Evolutionary conservation across 2,329 filamentous ascomycete species (phyloP).

Genomic region (Fusarium xyrophilum): DNA sequence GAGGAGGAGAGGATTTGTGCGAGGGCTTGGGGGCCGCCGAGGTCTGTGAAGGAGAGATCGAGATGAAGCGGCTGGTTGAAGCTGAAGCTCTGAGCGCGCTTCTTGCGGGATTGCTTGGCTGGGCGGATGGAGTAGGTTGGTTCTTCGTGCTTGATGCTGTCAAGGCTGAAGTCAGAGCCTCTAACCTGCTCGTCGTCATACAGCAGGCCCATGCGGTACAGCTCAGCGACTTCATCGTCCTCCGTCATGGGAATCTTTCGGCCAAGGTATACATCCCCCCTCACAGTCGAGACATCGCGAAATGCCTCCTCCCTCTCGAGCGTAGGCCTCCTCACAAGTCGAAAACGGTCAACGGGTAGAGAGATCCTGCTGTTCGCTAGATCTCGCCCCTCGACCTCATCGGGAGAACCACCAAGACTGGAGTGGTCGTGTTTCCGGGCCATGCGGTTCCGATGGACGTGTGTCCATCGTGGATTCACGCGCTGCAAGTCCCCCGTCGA

Average conservation of each 20-base stretch:
- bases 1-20: constrained; percentile 45
- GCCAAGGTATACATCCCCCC: constrained; percentile 41
- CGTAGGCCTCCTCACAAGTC: constrained; percentile 48
- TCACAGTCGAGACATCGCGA: constrained; percentile 50
- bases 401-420: constrained; percentile 9
- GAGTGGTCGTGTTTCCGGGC: constrained; percentile 22
- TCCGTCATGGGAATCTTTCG: constrained; percentile 38
- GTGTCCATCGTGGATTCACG: constrained; percentile 18
- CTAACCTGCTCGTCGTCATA: constrained; percentile 52
- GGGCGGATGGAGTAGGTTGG: constrained; percentile 50
- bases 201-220: constrained; percentile 55
- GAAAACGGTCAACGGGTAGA: constrained; percentile 48
- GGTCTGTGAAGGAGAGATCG: constrained; percentile 53
- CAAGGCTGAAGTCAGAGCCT: constrained; percentile 47
- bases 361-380: constrained; percentile 47
- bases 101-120: constrained; percentile 45
- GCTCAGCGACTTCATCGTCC: constrained; percentile 49
- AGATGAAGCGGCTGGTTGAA: constrained; percentile 45
- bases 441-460: constrained; percentile 13
- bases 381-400: constrained; percentile 45
- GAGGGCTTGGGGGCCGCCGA: constrained; percentile 51
- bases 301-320: constrained; percentile 58
- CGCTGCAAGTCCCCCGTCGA: constrained; percentile 1
- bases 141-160: constrained; percentile 49
- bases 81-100: constrained; percentile 34